Evolutionary conservation across 2,329 filamentous ascomycete species (phyloP), one percentile per base, ranked within the genome.

Genomic region (Colletotrichum navitas): DNA sequence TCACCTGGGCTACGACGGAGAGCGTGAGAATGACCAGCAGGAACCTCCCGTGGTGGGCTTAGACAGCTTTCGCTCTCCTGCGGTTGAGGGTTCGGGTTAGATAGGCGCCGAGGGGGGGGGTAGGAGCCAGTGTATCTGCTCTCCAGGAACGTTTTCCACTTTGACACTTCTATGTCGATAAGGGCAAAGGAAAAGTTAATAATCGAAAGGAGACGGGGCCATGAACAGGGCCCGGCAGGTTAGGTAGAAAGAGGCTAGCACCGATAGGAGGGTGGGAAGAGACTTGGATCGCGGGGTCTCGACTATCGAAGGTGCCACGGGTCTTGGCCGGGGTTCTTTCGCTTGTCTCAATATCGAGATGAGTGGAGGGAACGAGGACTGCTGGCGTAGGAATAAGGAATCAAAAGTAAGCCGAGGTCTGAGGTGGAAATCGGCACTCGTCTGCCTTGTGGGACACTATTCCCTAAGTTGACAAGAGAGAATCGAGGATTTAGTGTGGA

Each of bases 161-260:
- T 55, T 43, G 43, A 43, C 39, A 59, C 24, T 36, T 34, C 24
- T 63, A 14, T 34, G 34, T 47, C 36, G 59, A 59, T 39, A 71
- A 63, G 52, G 65, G 43, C 34, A 52, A 39, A 24, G 36, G 54
- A 45, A 55, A 71, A 63, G 49, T 43, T 34, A 26, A 60, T 51
- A 34, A 29, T 24, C 24, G 8, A 29, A 55, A 68, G 36, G 59
- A 49, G 64, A 56, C 49, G 39, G 56, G 41, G 39, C 24, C 64
- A 63, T 59, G 58, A 43, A 52, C 63, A 58, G 51, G 52, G 61
- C 61, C 36, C 24, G n/a, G 63, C 64, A 34, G 66, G 56, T 32
- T 58, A 64, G 56, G 56, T 41, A 34, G 56, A 43, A 52, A 55
- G 61, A 71, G 54, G 61, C 61, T 63, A 63, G 60, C 26, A 47